Evolutionary conservation across 148 eudicot genomes (phyloP), one percentile per base, ranked within the genome.

Genomic region (Arbutus unedo): DNA sequence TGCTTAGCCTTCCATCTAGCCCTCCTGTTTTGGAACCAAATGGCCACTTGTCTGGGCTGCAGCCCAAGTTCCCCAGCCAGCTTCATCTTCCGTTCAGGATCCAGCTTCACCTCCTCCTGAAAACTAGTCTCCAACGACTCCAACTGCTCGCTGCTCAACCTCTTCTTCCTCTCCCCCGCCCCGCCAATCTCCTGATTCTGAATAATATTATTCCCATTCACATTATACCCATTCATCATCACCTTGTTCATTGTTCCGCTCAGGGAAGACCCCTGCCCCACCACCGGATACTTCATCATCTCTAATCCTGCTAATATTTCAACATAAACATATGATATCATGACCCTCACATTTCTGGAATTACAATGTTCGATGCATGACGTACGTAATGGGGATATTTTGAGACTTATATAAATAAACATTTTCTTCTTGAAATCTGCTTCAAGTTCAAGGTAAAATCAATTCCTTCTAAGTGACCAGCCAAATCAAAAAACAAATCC

Each of bases 1-100:
- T 94, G 92, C 92, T 92, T 94, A 45, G 90, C 86, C 90, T 90
- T 93, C 97, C 97, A 93, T 79, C 95, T 79, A 38, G 95, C 97
- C 74, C 97, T 81, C 78, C 98, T 80, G 76, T 94, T 92, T 77
- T 94, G 98, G 88, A 94, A 94, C 95, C 95, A 94, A 10, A 94
- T 90, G 1, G 98, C 95, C 4, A 94, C 89, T 78, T 94, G 95
- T 0, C 98, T 86, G 3, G 95, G 94, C 85, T 92, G 90, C 76
- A 93, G 85, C 10, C 90, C 93, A 0, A 92, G 87, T 5, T 92
- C 92, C 70, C 86, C 82, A 0, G 98, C 94, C 81, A 94, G 90
- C 93, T 88, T 94, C 90, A 91, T 85, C 83, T 94, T 94, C 86
- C 93, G 83, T 9, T 92, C 92, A 4, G 95, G 94, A 51, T 92